These are phyloP conservation scores for Calcarisporium arbuscula DNA, from an alignment of 2,329 filamentous ascomycete genomes.

Conservation along the genomic window DNA sequence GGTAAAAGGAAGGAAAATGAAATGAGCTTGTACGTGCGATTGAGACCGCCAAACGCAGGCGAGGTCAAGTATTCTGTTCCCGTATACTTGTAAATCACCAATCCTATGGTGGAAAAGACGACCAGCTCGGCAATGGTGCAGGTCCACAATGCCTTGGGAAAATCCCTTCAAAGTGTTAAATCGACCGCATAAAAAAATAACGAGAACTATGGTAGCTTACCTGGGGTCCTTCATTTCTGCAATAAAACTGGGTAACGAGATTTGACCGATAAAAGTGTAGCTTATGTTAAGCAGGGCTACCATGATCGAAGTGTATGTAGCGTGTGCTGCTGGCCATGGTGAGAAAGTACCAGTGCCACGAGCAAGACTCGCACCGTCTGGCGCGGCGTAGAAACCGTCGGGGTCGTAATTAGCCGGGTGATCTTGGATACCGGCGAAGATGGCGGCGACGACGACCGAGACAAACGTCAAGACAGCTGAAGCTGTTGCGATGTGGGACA, in stretches of 20 bases:
- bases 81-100: slow-evolving; percentile 77
- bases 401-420: slow-evolving; percentile 64
- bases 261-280: slow-evolving; percentile 95
- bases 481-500: slow-evolving; percentile 71
- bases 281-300: slow-evolving; percentile 91
- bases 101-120: slow-evolving; percentile 76
- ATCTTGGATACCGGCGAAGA: slow-evolving; percentile 71
- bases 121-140: slow-evolving; percentile 85
- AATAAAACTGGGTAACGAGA: slow-evolving; percentile 90
- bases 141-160: slow-evolving; percentile 86
- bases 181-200: background rate
- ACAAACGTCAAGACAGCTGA: slow-evolving; percentile 87
- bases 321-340: slow-evolving; percentile 62
- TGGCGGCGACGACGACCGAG: slow-evolving; percentile 75
- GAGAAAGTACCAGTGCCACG: slow-evolving; percentile 61
- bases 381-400: too few species aligned
- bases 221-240: slow-evolving; percentile 75
- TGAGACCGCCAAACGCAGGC: slow-evolving; percentile 80
- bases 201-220: too few species aligned
- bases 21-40: slow-evolving; percentile 76
- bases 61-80: slow-evolving; percentile 84
- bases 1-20: slow-evolving; percentile 94
- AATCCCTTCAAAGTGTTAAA: slow-evolving; percentile 50
- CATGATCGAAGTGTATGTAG: slow-evolving; percentile 77
- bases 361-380: slow-evolving; percentile 56